These are phyloP conservation scores for Wickerhamomyces sydowiorum DNA, from an alignment of 805 yeast species.

Conservation along the genomic window DNA sequence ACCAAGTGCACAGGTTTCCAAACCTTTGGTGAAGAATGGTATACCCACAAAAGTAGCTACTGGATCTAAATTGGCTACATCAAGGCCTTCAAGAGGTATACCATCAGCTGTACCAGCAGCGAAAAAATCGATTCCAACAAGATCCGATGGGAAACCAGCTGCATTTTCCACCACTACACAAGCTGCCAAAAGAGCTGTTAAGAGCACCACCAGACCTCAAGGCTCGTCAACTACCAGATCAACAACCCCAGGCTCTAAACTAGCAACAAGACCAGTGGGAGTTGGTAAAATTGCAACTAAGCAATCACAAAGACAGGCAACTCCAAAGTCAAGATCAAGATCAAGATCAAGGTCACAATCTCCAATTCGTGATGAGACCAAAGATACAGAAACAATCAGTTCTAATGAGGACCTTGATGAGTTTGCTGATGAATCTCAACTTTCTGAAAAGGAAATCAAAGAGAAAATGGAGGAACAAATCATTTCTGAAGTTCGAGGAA, in stretches of 20 bases:
- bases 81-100: conserved; percentile 8
- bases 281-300: neutral
- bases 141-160: conserved; percentile 1
- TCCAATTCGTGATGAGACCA: conserved; percentile 1
- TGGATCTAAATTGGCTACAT: no score
- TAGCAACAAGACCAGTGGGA: neutral
- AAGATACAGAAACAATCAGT: conserved; percentile 20
- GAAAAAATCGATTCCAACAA: neutral
- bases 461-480: conserved; percentile 24
- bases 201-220: neutral
- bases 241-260: neutral
- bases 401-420: conserved; percentile 8
- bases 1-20: conserved; percentile 3
- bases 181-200: conserved; percentile 1
- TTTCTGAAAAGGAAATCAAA: conserved; percentile 22
- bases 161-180: conserved; percentile 6
- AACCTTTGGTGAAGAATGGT: no score
- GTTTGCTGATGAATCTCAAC: conserved; percentile 16
- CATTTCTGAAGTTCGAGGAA: conserved; percentile 40
- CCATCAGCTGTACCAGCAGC: conserved; percentile 3
- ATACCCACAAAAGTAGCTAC: no score
- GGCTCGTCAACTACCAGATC: neutral
- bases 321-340: neutral
- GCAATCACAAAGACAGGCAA: neutral
- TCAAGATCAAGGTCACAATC: conserved; percentile 1